Evolutionary conservation across 202 grass and related monocot genomes (phyloP).

Genomic region (Zizania palustris): DNA sequence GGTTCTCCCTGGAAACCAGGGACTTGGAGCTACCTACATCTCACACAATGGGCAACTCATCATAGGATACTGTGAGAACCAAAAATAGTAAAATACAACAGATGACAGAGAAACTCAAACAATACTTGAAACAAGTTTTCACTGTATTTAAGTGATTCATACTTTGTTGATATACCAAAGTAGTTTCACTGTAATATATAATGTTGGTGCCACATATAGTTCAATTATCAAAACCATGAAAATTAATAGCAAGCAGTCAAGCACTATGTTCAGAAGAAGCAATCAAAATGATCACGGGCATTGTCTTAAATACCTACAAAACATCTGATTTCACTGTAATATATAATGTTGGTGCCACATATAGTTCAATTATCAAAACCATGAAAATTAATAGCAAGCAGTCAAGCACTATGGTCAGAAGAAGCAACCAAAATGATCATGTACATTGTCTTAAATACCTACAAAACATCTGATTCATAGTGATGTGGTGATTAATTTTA

Average conservation of each 20-base stretch:
- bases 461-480: too few relatives aligned
- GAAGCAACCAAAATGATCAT: too few relatives aligned
- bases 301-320: too few relatives aligned
- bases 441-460: too few relatives aligned
- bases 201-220: not conserved
- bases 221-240: not conserved
- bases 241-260: too few relatives aligned
- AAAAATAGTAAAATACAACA: not conserved
- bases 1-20: slow-evolving; percentile 44
- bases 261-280: not conserved
- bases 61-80: not conserved
- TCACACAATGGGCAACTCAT: slow-evolving; percentile 20
- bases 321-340: too few relatives aligned
- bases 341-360: not conserved
- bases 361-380: not conserved
- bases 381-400: too few relatives aligned
- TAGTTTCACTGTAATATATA: not conserved
- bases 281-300: too few relatives aligned
- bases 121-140: not conserved
- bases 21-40: slow-evolving; percentile 28
- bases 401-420: not conserved
- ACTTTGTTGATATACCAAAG: too few relatives aligned
- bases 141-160: not conserved
- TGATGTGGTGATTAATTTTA: slow-evolving; percentile 71
- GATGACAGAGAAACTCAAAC: not conserved